Evolutionary conservation across 1,139 yeast genomes (phyloP), one percentile per base, ranked within the genome.

Genomic region (Sugiyamaella xylanicola): DNA sequence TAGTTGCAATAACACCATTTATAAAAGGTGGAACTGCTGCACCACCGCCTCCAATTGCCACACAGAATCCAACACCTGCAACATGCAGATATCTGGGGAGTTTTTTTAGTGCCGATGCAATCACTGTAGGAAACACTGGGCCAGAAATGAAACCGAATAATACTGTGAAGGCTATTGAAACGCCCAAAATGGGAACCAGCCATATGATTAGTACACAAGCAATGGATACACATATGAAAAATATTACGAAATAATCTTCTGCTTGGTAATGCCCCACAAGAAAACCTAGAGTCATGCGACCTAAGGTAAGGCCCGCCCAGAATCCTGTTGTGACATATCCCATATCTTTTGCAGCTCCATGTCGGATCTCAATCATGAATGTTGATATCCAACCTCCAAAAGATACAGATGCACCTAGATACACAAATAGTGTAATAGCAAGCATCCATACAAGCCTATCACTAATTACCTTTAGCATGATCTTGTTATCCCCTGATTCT

Each of bases 11-110:
- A 4, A 63, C 60, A 11, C 72, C 72, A 21, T 61, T 63, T 9
- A 66, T 46, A 48, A 66, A 67, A 4, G 63, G 72, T 41, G 63
- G 43, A 7, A 63, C 43, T 0, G 95, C 95, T 7, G 86, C 87
- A 1, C 93, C 95, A 13, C 86, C 83, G 3, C 90, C 89, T 4
- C 92, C 93, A 60, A 87, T 71, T 0, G 95, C 91, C 55, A 91
- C 84, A 21, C 86, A 82, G 52, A 87, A 76, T 0, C 95, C 92
- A 11, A 88, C 77, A 0, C 91, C 92, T 8, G 82, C 74, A 13
- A 87, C 80, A 57, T 87, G 89, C 55, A 78, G 72, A 44, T 76
- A 77, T 27, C 74, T 72, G 0, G 95, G 95, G 46, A 88, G 68
- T 1, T 82, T 73, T 48, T 83, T 81, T 46, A 86, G 70, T 4